A percentile compares a stretch with the other conserved stretches of the same genome.
Evolutionary conservation across 305 asterid genomes (phyloP).

Genomic region (Ilex paraguariensis): DNA sequence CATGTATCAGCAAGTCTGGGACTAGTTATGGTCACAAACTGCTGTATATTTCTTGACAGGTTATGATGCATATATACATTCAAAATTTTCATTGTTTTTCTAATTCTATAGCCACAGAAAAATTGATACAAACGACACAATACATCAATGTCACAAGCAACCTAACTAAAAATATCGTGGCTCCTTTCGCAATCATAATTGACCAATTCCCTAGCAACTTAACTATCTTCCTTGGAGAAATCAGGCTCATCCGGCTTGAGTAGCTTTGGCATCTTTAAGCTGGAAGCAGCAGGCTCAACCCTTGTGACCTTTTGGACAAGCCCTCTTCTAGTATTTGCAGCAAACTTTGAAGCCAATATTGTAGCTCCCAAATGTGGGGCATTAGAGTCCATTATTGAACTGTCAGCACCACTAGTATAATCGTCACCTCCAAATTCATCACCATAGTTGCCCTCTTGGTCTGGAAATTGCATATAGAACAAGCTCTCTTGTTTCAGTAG

Average conservation of each 20-base stretch:
- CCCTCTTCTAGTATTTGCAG: constrained; percentile 53
- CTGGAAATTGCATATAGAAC: constrained; percentile 19
- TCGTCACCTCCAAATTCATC: constrained; percentile 5
- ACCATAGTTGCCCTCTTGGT: constrained; percentile 16
- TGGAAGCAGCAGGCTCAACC: constrained; percentile 28
- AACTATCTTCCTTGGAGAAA: constrained; percentile 18
- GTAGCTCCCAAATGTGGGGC: constrained; percentile 38
- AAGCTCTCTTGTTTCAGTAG: constrained; percentile 52
- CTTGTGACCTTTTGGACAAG: constrained; percentile 27
- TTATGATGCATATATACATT: not conserved
- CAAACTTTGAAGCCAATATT: constrained; percentile 62
- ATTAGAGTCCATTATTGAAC: constrained; percentile 13
- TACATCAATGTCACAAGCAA: not conserved
- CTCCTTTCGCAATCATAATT: not conserved
- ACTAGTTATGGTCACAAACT: too few relatives aligned
- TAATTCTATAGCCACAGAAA: not conserved
- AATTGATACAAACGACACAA: too few relatives aligned
- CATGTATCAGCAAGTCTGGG: too few relatives aligned
- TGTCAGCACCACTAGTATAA: constrained; percentile 8
- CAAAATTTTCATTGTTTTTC: not conserved
- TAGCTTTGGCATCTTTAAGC: constrained; percentile 57
- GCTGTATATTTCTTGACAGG: not conserved
- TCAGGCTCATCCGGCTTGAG: constrained; percentile 75
- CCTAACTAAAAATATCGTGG: not conserved
- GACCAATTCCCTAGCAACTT: not conserved